Conservation (phyloP, 2,329 filamentous ascomycete genomes). For the Pseudodiploospora longispora region DNA sequence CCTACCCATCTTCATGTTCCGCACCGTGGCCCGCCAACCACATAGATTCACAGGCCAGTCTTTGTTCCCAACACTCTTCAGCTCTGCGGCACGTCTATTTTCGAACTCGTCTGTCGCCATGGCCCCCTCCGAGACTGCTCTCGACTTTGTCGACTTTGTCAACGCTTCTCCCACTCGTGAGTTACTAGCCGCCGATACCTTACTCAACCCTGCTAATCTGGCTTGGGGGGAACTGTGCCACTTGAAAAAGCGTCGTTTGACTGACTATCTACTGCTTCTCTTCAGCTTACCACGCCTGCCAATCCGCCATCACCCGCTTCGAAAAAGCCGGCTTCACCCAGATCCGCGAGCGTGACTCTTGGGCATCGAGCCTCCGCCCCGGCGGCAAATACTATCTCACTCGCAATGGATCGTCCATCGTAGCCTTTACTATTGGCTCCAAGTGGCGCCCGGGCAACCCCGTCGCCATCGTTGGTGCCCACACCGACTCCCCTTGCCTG, state of each 20-base stretch:
- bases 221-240: background rate
- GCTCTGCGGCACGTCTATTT: background rate
- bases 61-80: background rate
- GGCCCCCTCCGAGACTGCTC: constrained; percentile 50
- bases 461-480: constrained; percentile 86
- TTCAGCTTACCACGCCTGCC: constrained; percentile 87
- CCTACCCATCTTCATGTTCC: constrained; percentile 6
- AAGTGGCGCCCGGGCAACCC: constrained; percentile 90
- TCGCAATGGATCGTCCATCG: constrained; percentile 83
- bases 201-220: background rate
- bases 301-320: constrained; percentile 66
- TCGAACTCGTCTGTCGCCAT: constrained; percentile 31
- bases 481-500: constrained; percentile 90
- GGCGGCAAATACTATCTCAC: constrained; percentile 96
- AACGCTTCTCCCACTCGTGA: constrained; percentile 90
- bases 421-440: constrained; percentile 84
- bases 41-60: constrained; percentile 4
- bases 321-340: constrained; percentile 77
- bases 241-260: background rate
- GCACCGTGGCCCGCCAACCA: constrained; percentile 1
- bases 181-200: constrained; percentile 17
- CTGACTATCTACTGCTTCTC: background rate
- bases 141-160: constrained; percentile 88
- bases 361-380: constrained; percentile 69
- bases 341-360: constrained; percentile 85